These are phyloP conservation scores for Starmera amethionina DNA, from an alignment of 805 yeast species.

Conservation along the genomic window DNA sequence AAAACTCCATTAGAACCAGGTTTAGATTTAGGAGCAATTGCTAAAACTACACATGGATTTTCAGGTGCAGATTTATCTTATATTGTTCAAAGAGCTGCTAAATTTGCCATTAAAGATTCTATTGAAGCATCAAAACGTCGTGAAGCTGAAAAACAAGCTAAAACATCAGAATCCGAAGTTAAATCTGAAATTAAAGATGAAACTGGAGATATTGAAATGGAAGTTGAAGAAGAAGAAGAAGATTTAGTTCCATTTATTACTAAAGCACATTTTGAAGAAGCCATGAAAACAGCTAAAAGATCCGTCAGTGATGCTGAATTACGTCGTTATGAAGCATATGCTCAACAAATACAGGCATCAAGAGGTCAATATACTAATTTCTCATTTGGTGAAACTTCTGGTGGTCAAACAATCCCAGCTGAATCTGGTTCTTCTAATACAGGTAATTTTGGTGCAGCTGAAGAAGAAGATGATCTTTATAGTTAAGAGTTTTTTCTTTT, in stretches of 20 bases:
- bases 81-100: slow-evolving; percentile 97
- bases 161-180: slow-evolving; percentile 15
- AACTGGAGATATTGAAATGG: slow-evolving; percentile 25
- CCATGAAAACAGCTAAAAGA: slow-evolving; percentile 98
- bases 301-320: slow-evolving; percentile 95
- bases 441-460: slow-evolving; percentile 34
- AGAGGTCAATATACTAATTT: slow-evolving; percentile 93
- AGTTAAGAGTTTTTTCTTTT: slow-evolving; percentile 22
- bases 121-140: slow-evolving; percentile 68
- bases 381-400: slow-evolving; percentile 53
- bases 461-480: slow-evolving; percentile 61
- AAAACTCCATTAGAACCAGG: slow-evolving; percentile 99
- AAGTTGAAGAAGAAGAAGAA: slow-evolving; percentile 52
- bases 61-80: slow-evolving; percentile 98
- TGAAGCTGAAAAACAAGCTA: slow-evolving; percentile 35
- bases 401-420: slow-evolving; percentile 27
- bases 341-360: slow-evolving; percentile 91
- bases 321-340: slow-evolving; percentile 97
- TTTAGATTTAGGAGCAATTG: slow-evolving; percentile 76
- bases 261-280: slow-evolving; percentile 93
- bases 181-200: slow-evolving; percentile 33
- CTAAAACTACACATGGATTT: slow-evolving; percentile 93
- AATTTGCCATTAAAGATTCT: slow-evolving; percentile 95
- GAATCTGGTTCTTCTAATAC: slow-evolving; percentile 11
- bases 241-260: slow-evolving; percentile 96